Conservation (phyloP, 257 asterid species). For the Lycium ferocissimum region DNA sequence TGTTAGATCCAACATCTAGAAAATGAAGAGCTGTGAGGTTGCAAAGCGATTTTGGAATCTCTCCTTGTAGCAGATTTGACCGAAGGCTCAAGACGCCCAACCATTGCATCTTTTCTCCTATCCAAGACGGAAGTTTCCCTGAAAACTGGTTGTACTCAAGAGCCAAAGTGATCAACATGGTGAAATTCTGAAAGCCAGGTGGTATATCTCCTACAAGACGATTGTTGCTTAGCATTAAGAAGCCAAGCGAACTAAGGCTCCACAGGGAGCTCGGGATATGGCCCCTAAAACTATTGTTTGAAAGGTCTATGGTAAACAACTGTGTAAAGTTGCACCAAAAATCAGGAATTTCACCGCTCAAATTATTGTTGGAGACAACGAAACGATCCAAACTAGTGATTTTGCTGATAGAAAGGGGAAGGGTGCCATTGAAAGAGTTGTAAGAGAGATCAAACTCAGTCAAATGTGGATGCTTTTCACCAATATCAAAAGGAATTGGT, state of each 20-base stretch:
- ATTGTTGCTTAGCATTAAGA: neutral
- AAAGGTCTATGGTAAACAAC: neutral
- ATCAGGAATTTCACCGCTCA: neutral
- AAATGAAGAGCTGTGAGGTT: conserved; percentile 2
- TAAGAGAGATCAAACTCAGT: neutral
- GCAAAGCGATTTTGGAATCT: neutral
- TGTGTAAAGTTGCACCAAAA: neutral
- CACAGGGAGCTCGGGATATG: neutral
- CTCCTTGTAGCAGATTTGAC: neutral
- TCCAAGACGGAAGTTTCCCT: conserved; percentile 15
- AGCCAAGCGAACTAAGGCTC: neutral
- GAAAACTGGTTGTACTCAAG: conserved; percentile 20
- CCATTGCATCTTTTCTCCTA: conserved; percentile 18
- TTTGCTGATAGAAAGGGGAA: conserved; percentile 3
- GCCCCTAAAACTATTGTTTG: neutral
- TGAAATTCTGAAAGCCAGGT: neutral
- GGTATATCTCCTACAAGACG: neutral
- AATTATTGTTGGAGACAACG: neutral
- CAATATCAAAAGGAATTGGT: conserved; percentile 19
- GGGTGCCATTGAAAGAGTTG: neutral
- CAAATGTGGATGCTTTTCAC: neutral
- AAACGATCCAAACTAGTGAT: neutral
- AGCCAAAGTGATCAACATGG: neutral
- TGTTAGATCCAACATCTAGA: conserved; percentile 17
- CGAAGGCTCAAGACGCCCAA: conserved; percentile 4